Conservation (phyloP, 495 filamentous ascomycete genomes). For the Penicillium alfredii region DNA sequence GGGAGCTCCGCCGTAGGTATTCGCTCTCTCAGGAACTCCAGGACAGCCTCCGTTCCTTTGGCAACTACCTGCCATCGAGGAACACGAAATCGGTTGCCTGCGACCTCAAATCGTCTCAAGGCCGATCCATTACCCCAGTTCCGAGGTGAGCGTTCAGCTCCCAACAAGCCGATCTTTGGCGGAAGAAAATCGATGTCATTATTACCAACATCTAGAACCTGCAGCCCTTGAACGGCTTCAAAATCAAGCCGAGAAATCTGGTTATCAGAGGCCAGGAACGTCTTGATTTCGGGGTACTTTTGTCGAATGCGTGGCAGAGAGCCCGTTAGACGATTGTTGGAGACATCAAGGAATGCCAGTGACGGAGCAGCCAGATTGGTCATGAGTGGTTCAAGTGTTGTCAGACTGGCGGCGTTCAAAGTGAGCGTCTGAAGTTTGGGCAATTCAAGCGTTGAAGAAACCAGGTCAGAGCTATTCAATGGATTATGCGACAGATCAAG, state of each 20-base stretch:
- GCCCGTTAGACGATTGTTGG: constrained; percentile 66
- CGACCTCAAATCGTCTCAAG: constrained; percentile 56
- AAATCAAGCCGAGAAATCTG: constrained; percentile 64
- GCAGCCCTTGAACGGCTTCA: constrained; percentile 66
- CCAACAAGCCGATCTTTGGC: constrained; percentile 67
- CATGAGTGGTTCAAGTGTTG: constrained; percentile 56
- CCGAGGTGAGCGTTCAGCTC: constrained; percentile 40
- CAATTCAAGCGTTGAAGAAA: constrained; percentile 53
- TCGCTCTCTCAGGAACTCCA: constrained; percentile 74
- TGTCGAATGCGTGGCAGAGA: constrained; percentile 52
- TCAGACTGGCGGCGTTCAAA: constrained; percentile 62
- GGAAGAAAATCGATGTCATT: constrained; percentile 77
- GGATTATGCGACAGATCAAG: constrained; percentile 79
- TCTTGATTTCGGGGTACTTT: constrained; percentile 58
- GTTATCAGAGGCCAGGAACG: constrained; percentile 72
- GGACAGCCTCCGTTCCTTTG: constrained; percentile 80
- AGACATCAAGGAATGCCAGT: constrained; percentile 71
- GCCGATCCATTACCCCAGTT: constrained; percentile 35
- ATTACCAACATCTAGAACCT: constrained; percentile 68
- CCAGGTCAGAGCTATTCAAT: constrained; percentile 56
- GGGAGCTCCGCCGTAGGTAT: constrained; percentile 60
- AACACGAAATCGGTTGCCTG: constrained; percentile 77
- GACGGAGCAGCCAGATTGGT: constrained; percentile 60
- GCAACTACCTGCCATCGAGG: constrained; percentile 82
- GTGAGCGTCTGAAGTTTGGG: constrained; percentile 71